These are phyloP conservation scores for Crucibulum parvulum DNA, from an alignment of 1,284 basidiomycete genomes.

Conservation along the genomic window DNA sequence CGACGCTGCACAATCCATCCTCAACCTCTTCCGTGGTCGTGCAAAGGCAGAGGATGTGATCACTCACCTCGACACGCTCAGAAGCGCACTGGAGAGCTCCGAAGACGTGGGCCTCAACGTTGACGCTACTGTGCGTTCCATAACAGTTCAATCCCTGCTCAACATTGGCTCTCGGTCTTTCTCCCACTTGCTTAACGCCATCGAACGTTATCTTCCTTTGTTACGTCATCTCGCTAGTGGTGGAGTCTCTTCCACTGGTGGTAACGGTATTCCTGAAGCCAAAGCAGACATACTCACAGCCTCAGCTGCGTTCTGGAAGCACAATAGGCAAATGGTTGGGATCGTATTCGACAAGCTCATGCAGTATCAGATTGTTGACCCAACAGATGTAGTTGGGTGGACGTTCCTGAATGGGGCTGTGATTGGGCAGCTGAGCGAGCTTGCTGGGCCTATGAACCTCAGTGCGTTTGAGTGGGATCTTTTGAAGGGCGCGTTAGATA, in stretches of 20 bases:
- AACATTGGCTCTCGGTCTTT: slow-evolving; percentile 95
- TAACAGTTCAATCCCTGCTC: slow-evolving; percentile 90
- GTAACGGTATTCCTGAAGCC: slow-evolving; percentile 58
- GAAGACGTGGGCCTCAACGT: slow-evolving; percentile 63
- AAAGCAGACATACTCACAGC: slow-evolving; percentile 77
- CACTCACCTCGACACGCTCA: slow-evolving; percentile 75
- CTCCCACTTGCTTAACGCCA: slow-evolving; percentile 97
- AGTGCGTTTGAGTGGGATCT: slow-evolving; percentile 83
- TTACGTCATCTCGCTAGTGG: slow-evolving; percentile 75
- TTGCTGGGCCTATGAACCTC: slow-evolving; percentile 46
- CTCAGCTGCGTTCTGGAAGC: slow-evolving; percentile 80
- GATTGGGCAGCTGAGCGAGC: slow-evolving; percentile 33
- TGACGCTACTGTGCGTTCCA: slow-evolving; percentile 74
- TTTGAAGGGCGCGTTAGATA: slow-evolving; percentile 82
- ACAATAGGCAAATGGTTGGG: slow-evolving; percentile 83
- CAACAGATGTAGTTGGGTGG: slow-evolving; percentile 90
- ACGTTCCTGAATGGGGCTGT: slow-evolving; percentile 68
- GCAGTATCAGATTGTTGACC: slow-evolving; percentile 98
- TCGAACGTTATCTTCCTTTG: slow-evolving; percentile 94
- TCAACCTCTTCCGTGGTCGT: slow-evolving; percentile 81
- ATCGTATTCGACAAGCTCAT: slow-evolving; percentile 98
- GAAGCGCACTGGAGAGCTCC: slow-evolving; percentile 64
- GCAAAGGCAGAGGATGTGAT: slow-evolving; percentile 85
- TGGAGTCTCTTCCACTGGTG: slow-evolving; percentile 43
- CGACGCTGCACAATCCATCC: slow-evolving; percentile 81